A percentile compares a stretch with the other conserved stretches of the same genome.
phyloP scores from a whole-genome alignment of 352 stramenopile genomes.

The Bremia lactucae region DNA sequence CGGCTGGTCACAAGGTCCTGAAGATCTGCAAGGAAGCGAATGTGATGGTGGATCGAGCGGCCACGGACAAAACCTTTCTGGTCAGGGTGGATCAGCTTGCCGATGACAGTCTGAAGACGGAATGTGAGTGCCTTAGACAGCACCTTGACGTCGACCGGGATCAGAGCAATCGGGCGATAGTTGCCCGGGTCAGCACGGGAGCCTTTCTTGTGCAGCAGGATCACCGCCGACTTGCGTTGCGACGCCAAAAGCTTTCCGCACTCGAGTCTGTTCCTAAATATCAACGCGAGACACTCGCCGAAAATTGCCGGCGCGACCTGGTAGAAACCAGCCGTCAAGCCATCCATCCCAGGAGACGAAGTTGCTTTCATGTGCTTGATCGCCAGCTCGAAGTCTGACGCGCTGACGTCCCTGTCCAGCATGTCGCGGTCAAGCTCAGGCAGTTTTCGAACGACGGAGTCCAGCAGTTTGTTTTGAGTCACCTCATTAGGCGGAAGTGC shows the following conservation, averaged over 20 bases:
- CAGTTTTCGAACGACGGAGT: neutral
- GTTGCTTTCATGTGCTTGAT: neutral
- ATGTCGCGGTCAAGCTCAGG: neutral
- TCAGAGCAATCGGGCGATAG: neutral
- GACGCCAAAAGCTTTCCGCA: too few species aligned
- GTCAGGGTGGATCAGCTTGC: neutral
- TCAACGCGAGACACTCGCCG: neutral
- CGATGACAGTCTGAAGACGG: neutral
- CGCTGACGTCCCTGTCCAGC: neutral
- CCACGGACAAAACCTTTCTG: neutral
- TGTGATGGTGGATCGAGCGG: neutral
- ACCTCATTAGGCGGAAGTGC: neutral
- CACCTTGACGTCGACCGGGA: too few species aligned
- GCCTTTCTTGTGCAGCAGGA: neutral
- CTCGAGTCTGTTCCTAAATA: too few species aligned
- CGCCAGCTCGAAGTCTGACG: neutral
- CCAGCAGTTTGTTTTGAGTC: neutral
- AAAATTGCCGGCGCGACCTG: neutral
- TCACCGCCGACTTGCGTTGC: neutral
- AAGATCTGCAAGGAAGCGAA: too few species aligned
- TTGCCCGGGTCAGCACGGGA: neutral
- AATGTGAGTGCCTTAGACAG: too few species aligned
- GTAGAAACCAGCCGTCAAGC: neutral
- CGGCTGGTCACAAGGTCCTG: too few species aligned
- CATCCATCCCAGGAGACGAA: neutral